Evolutionary conservation across 345 rosid genomes (phyloP).

Genomic region (Stellera chamaejasme): DNA sequence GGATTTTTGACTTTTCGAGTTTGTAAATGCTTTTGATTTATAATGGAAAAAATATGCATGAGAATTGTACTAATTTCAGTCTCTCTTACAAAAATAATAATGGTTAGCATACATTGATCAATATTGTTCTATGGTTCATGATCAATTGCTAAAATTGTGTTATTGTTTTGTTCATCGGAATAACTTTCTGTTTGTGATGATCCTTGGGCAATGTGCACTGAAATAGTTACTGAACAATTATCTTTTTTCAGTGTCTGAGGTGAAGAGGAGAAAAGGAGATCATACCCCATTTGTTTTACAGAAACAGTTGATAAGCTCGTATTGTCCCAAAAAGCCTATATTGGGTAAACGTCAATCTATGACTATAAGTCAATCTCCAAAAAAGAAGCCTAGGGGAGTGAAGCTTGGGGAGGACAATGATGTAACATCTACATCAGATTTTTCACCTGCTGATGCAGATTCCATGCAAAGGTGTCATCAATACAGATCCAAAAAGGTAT

Average conservation of each 20-base stretch:
- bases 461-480: slow-evolving; percentile 5
- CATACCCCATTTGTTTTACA: neutral
- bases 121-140: no score
- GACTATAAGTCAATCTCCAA: slow-evolving; percentile 17
- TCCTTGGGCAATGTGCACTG: neutral
- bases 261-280: neutral
- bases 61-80: no score
- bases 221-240: neutral
- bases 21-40: no score
- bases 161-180: no score
- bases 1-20: no score
- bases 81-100: no score
- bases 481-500: slow-evolving; percentile 16
- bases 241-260: slow-evolving; percentile 1
- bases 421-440: neutral
- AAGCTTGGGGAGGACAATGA: slow-evolving; percentile 14
- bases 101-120: no score
- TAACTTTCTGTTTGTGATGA: no score
- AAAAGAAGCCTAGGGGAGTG: slow-evolving; percentile 15
- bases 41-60: no score
- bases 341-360: slow-evolving; percentile 25
- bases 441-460: neutral
- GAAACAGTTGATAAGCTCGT: slow-evolving; percentile 9
- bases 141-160: no score
- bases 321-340: neutral